Evolutionary conservation across 805 yeast species (phyloP).

Genomic region (Candida krabiensis): DNA sequence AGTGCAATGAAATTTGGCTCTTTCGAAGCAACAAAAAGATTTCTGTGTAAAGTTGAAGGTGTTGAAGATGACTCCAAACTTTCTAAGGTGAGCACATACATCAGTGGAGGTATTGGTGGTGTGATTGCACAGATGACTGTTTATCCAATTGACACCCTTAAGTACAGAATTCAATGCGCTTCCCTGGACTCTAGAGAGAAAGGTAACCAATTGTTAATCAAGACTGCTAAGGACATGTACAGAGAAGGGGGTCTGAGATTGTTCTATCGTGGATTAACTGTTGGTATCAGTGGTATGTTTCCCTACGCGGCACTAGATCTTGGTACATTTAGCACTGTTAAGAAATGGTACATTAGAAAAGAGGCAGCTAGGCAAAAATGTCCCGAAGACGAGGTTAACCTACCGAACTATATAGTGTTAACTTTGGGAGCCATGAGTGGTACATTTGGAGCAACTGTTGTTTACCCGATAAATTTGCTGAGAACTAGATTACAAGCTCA

Average conservation of each 20-base stretch:
- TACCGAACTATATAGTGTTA: constrained; percentile 79
- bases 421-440: constrained; percentile 96
- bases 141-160: constrained; percentile 93
- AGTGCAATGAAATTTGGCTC: constrained; percentile 97
- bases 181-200: constrained; percentile 60
- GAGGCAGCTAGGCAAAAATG: constrained; percentile 56
- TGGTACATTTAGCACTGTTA: constrained; percentile 88
- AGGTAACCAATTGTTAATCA: constrained; percentile 60
- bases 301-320: constrained; percentile 96
- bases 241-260: constrained; percentile 72
- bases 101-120: constrained; percentile 97
- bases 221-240: constrained; percentile 78
- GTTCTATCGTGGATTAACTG: constrained; percentile 84
- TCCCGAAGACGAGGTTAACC: constrained; percentile 62
- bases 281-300: constrained; percentile 94
- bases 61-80: constrained; percentile 66
- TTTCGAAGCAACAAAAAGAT: constrained; percentile 80
- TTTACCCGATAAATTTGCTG: constrained; percentile 87
- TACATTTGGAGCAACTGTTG: constrained; percentile 91
- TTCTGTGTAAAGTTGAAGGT: constrained; percentile 75
- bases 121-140: constrained; percentile 89
- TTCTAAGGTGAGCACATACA: constrained; percentile 75
- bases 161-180: constrained; percentile 92
- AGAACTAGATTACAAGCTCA: constrained; percentile 97
- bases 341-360: constrained; percentile 66